Evolutionary conservation across 2,329 filamentous ascomycete genomes (phyloP), one percentile per base, ranked within the genome.

Genomic region (Hypoxylon rubiginosum): DNA sequence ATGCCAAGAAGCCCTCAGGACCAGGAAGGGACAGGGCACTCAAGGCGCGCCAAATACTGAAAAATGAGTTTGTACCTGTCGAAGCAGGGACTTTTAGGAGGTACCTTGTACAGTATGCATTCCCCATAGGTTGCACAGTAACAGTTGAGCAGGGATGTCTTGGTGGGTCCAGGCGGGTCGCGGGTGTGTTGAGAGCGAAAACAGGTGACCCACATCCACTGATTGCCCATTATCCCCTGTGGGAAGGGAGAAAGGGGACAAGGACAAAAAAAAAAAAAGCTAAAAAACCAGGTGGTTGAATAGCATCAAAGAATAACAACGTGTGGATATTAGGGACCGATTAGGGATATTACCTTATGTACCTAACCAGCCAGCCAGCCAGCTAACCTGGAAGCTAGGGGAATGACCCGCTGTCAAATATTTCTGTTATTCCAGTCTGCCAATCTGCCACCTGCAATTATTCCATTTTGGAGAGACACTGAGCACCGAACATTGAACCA

Each of bases 181-280:
- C 64, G 64, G 67, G 65, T 70, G 59, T 51, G 64, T 70, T 70
- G 62, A 67, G 58, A 67, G 65, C 34, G 58, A 64, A 70, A 70
- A 58, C 64, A 70, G 65, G 39, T 64, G 67, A 68, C 67, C 67
- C 67, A 70, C 67, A 57, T 55, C 17, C 28, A 39, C 49, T 36
- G 11, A 49, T 49, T 30, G 21, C 26, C 46, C 46, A 19, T 50
- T 54, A 41, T 65, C 54, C 66, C 66, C 46, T 66, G 61, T 66
- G 17, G 17, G 43, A 60, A 65, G 64, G 62, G 62, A 63, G 8
- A 9, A 11, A 51, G 21, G 34, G 43, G 45, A 39, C 48, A 36
- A 50, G 49, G 49, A 54, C 4, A 13, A 10, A 50, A 56, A 58
- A 57, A 53, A 46, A 55, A 53, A 28, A n/a, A n/a, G n/a, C n/a